Base-by-base conservation (phyloP, 2,329 filamentous ascomycete species). In the Mycosphaerella arachidis region DNA sequence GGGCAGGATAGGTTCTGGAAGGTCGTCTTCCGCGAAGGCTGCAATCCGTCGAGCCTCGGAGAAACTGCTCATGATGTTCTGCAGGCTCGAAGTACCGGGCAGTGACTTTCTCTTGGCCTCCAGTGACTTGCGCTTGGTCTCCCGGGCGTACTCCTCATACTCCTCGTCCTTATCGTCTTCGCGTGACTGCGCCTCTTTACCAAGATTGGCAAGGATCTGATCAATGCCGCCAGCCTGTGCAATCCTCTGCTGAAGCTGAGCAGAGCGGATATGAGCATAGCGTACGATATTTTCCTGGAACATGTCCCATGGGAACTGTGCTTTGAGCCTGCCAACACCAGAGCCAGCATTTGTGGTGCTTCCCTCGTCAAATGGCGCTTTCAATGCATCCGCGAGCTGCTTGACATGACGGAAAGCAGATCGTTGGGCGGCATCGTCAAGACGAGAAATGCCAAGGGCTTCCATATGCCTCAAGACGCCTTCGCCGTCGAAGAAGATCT, bases 271-370 rank as follows among this genome's bases (percentile, higher is more conserved):
- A 1, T 64, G 59, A 54, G 61, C 67, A 56, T 71, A 73, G 16
- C 55, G 45, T 13, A 70, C 24, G 4, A 64, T 68, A 8, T 75
- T 70, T 0, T 78, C 63, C 6, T 81, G 68, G 55, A 85, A 82
- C 2, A 71, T 66, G 0, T 74, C 65, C 82, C 83, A 86, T 3
- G 77, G 74, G 66, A 80, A 87, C 1, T 67, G 63, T 1, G 70
- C 67, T 37, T 76, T 74, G 5, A 87, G 63, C 1, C 66, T 69
- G 3, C 77, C 75, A 29, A 82, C 68, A 46, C 81, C 77, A 13
- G 79, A 69, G 3, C 68, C 56, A 3, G 70, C 66, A 6, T 70
- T 68, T 1, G 29, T 54, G 18, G 55, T 60, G 46, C 57, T 55
- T 20, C 53, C 24, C 33, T 48, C 54, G 53, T 59, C 43, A 63